phyloP scores from a whole-genome alignment of 352 stramenopile species.

The Phytophthora vignae region DNA sequence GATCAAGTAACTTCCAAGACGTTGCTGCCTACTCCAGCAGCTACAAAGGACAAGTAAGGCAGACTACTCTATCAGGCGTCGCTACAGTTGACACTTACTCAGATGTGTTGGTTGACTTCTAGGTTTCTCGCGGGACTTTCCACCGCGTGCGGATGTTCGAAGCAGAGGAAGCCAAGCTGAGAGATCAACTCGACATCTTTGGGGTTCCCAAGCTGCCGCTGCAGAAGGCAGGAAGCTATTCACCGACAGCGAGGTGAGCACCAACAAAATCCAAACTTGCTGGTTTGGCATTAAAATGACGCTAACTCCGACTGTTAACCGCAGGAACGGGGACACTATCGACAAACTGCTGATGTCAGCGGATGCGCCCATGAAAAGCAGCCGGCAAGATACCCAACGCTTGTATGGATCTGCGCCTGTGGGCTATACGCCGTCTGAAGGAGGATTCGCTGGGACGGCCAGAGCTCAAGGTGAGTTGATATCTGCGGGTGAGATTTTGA shows the following conservation, averaged over 20 bases:
- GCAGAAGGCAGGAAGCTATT: slow-evolving; percentile 25
- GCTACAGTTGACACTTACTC: no score
- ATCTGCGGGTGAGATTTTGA: no score
- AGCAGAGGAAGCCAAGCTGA: slow-evolving; percentile 58
- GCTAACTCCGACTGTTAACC: not conserved
- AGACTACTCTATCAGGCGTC: not conserved
- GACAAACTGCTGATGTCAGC: slow-evolving; percentile 50
- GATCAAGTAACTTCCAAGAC: slow-evolving; percentile 63
- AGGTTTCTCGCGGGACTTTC: slow-evolving; percentile 53
- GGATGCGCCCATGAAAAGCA: slow-evolving; percentile 30
- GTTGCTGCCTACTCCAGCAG: slow-evolving; percentile 65
- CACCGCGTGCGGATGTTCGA: slow-evolving; percentile 67
- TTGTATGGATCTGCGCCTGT: slow-evolving; percentile 10
- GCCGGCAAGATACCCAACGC: slow-evolving; percentile 18
- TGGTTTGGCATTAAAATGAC: no score
- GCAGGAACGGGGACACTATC: slow-evolving; percentile 53
- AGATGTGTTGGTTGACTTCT: not conserved
- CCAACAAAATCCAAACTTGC: not conserved
- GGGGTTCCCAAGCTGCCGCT: slow-evolving; percentile 58
- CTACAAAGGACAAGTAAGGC: slow-evolving; percentile 59
- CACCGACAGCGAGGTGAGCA: slow-evolving; percentile 20
- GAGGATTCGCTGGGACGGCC: not conserved
- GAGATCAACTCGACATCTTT: slow-evolving; percentile 70
- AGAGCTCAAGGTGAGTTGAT: slow-evolving; percentile 2
- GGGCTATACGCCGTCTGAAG: slow-evolving; percentile 3